Conservation (phyloP, 202 grass and related monocot genomes). For the Zoysia matrella region DNA sequence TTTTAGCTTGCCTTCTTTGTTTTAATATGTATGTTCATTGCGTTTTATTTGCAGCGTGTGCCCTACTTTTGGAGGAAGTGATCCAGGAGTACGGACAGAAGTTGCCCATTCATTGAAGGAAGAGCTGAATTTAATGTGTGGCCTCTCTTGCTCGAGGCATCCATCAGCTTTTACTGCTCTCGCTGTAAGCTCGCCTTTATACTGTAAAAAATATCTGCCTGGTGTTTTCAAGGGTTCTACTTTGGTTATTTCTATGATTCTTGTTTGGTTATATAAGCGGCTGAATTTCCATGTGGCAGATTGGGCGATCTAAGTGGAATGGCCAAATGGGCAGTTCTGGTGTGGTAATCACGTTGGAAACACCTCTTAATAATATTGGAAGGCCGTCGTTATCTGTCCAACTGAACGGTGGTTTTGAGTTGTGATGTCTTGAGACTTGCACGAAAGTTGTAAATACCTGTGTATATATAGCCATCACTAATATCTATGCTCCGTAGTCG, state of each 20-base stretch:
- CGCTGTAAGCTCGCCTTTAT: slow-evolving; percentile 64
- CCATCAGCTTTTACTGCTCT: slow-evolving; percentile 82
- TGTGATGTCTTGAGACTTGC: slow-evolving; percentile 45
- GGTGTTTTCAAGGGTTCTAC: background rate
- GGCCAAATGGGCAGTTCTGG: slow-evolving; percentile 88
- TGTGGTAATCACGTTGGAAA: slow-evolving; percentile 84
- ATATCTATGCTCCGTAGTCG: slow-evolving; percentile 5
- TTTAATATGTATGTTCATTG: background rate
- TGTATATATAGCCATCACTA: slow-evolving; percentile 64
- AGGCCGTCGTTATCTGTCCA: slow-evolving; percentile 87
- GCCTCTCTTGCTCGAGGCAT: slow-evolving; percentile 65
- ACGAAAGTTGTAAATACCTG: slow-evolving; percentile 58
- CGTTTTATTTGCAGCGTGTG: slow-evolving; percentile 57
- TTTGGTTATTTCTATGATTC: background rate
- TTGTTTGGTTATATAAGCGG: slow-evolving; percentile 18
- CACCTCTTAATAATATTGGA: slow-evolving; percentile 78
- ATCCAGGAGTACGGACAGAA: slow-evolving; percentile 78
- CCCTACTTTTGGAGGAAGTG: slow-evolving; percentile 85
- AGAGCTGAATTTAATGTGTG: slow-evolving; percentile 81
- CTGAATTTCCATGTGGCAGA: slow-evolving; percentile 44
- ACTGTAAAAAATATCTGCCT: slow-evolving; percentile 7
- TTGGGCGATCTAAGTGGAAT: slow-evolving; percentile 99
- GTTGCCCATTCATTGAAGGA: slow-evolving; percentile 82
- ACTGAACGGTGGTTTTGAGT: slow-evolving; percentile 88
- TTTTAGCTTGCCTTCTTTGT: background rate